Evolutionary conservation across 352 stramenopile species (phyloP), one percentile per base, ranked within the genome.

Genomic region (Globisporangium mamillatum): DNA sequence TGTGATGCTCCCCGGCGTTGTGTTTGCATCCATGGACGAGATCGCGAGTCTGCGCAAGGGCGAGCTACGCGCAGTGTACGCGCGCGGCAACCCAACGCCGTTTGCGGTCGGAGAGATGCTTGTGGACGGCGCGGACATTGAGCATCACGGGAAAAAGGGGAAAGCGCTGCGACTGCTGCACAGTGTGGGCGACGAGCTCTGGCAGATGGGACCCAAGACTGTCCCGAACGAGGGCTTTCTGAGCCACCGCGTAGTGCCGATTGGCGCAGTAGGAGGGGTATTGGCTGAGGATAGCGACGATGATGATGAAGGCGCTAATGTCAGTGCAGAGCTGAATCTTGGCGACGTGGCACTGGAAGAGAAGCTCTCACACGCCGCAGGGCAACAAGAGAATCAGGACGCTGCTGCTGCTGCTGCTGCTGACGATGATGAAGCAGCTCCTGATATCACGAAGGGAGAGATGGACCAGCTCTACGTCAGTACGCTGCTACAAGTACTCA

Each of bases 1-100:
- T 57, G 84, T 94, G 57, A 96, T 96, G 88, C 73, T 94, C 44
- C 88, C 88, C 0, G 88, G 88, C 4, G 86, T 96, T 2, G 79
- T 96, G 7, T 88, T 92, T 54, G 59, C 79, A 48, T 84, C 73
- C 1, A 34, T 59, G 10, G 82, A 93, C 20, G 75, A 93, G 50
- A 44, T 91, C 7, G 65, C 78, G 54, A 57, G 73, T 29, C 76
- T 96, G 10, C 74, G 72, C 38, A 92, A 92, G 60, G 84, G 86
- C 1, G 81, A 94, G 57, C 18, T 94, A 22, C 75, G 85, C 27
- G 81, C 82, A 16, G 75, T 95, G 16, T 91, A 85, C 56, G 81
- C 81, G n/a, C 79, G 82, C 14, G 86, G 85, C 1, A 96, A 96
- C 64, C 84, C 88, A 0, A 78, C 79, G 64, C 81, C 86, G 20